Percentiles rank a stretch among this genome's conserved stretches.
Conservation (phyloP, 345 rosid species). For the Moricandia arvensis region DNA sequence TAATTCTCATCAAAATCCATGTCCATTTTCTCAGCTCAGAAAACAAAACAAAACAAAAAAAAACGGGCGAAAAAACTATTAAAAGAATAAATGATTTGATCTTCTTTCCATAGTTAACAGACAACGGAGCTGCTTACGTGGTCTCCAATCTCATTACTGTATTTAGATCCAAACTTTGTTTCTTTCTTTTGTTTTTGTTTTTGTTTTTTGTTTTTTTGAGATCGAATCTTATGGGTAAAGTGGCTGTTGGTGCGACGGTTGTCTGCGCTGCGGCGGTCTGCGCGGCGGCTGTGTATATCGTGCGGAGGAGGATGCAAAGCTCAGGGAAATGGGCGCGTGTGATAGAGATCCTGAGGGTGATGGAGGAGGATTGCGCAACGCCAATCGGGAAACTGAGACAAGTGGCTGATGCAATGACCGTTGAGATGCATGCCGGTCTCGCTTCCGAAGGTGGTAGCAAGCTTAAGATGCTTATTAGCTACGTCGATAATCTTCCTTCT, state of each 20-base stretch:
- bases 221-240: constrained; percentile 39
- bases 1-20: not conserved
- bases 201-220: no score
- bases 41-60: not conserved
- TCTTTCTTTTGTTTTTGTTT: no score
- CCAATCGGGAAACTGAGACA: constrained; percentile 60
- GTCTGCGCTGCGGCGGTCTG: constrained; percentile 51
- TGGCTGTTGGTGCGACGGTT: constrained; percentile 49
- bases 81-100: no score
- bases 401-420: constrained; percentile 94
- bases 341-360: constrained; percentile 62
- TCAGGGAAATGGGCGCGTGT: constrained; percentile 70
- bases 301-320: constrained; percentile 54
- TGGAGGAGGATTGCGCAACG: constrained; percentile 74
- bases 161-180: no score
- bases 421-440: constrained; percentile 99
- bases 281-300: constrained; percentile 57
- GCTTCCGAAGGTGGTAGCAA: constrained; percentile 93
- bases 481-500: constrained; percentile 83
- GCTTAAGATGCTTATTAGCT: constrained; percentile 97
- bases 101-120: constrained; percentile 24
- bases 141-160: not conserved
- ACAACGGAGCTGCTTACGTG: constrained; percentile 33
- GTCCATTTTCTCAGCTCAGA: not conserved
- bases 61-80: no score